Conservation (phyloP, 2,329 filamentous ascomycete species). For the Talaromyces sp. region DNA sequence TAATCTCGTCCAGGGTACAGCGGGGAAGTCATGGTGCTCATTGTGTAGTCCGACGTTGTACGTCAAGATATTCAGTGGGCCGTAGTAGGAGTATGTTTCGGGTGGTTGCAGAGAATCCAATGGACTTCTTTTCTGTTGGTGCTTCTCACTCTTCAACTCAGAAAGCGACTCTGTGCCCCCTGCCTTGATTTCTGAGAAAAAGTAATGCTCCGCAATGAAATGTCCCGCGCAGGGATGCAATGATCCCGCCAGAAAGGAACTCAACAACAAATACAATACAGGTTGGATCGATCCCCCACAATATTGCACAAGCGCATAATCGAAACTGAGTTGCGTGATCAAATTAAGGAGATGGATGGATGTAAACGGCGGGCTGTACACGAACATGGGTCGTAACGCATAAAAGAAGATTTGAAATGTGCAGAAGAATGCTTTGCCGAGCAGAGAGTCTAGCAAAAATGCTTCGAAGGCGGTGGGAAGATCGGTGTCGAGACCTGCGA, state of each 20-base stretch:
- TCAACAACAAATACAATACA: constrained; percentile 78
- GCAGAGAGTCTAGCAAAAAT: constrained; percentile 83
- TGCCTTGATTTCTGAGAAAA: constrained; percentile 49
- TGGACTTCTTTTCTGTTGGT: constrained; percentile 31
- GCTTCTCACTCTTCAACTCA: constrained; percentile 43
- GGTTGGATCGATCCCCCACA: constrained; percentile 53
- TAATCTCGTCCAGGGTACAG: constrained; percentile 88
- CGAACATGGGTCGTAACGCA: constrained; percentile 88
- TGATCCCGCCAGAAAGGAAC: constrained; percentile 88
- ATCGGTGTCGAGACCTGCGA: constrained; percentile 93
- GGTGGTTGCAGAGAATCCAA: constrained; percentile 65
- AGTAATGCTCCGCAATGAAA: constrained; percentile 97
- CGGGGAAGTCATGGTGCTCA: constrained; percentile 98
- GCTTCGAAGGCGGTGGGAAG: constrained; percentile 89
- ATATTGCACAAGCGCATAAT: constrained; percentile 62
- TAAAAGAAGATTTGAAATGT: constrained; percentile 99
- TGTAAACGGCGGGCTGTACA: constrained; percentile 86
- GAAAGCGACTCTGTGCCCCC: constrained; percentile 50
- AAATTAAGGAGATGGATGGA: constrained; percentile 81
- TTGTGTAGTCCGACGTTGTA: constrained; percentile 99
- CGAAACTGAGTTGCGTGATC: constrained; percentile 69
- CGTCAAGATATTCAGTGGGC: constrained; percentile 81
- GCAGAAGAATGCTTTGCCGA: constrained; percentile 97
- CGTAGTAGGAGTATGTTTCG: constrained; percentile 97
- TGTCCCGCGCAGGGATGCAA: constrained; percentile 93